phyloP scores from a whole-genome alignment of 1,139 yeast genomes.

The Taphrina deformans region DNA sequence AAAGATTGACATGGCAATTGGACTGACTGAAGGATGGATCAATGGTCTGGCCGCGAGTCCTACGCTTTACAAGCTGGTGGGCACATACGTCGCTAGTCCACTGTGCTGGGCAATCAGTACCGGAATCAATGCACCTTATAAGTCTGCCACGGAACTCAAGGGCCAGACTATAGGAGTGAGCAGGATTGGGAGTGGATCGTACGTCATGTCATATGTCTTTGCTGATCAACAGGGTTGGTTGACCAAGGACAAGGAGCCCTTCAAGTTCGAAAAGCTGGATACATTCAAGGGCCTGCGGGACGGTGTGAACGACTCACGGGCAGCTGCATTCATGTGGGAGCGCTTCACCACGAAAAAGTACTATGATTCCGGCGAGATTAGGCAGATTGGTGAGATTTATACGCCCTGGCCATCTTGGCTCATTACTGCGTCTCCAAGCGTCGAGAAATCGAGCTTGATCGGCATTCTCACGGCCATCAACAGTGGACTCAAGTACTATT shows the following conservation, averaged over 20 bases:
- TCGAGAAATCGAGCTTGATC: slow-evolving; percentile 44
- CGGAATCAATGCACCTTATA: slow-evolving; percentile 62
- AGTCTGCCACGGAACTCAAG: slow-evolving; percentile 55
- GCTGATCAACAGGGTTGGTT: slow-evolving; percentile 58
- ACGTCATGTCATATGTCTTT: slow-evolving; percentile 84
- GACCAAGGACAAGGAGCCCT: slow-evolving; percentile 44
- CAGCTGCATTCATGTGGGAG: slow-evolving; percentile 97
- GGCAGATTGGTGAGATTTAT: slow-evolving; percentile 78
- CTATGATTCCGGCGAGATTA: slow-evolving; percentile 76
- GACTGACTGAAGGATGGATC: slow-evolving; percentile 86
- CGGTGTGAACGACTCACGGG: slow-evolving; percentile 63
- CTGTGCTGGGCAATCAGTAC: slow-evolving; percentile 83
- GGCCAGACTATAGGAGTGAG: slow-evolving; percentile 76
- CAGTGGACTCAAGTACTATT: slow-evolving; percentile 68
- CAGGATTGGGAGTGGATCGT: slow-evolving; percentile 87
- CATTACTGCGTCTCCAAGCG: slow-evolving; percentile 55
- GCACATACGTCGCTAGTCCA: slow-evolving; percentile 82
- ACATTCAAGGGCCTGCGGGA: slow-evolving; percentile 75
- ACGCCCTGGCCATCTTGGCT: slow-evolving; percentile 99
- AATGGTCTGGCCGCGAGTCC: slow-evolving; percentile 77
- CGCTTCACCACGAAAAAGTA: slow-evolving; percentile 83
- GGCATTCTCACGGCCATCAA: slow-evolving; percentile 58
- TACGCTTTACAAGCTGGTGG: slow-evolving; percentile 63
- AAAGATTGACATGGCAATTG: slow-evolving; percentile 72
- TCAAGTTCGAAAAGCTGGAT: slow-evolving; percentile 53